phyloP scores from a whole-genome alignment of 2,329 filamentous ascomycete genomes.

The Epichloe baconii region DNA sequence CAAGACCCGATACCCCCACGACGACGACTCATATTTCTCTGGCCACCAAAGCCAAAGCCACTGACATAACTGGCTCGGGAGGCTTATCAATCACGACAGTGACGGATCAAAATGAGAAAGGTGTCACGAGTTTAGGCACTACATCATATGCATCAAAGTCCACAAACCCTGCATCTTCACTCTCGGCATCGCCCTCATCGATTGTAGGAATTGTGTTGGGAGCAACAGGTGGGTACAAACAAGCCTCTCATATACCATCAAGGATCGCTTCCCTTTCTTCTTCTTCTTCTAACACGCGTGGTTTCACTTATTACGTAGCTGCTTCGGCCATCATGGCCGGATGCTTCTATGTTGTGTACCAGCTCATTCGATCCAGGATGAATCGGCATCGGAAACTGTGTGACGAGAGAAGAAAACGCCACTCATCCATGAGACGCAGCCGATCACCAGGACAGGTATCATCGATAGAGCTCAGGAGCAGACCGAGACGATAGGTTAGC shows the following conservation, averaged over 20 bases:
- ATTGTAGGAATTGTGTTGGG: constrained; percentile 7
- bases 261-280: neutral
- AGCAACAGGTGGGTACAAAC: constrained; percentile 6
- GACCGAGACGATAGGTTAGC: neutral
- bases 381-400: neutral
- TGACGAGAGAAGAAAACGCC: neutral
- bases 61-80: neutral
- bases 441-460: neutral
- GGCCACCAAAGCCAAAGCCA: neutral
- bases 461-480: neutral
- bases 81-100: neutral
- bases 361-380: neutral
- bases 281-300: neutral
- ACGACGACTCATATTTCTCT: neutral
- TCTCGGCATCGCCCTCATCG: neutral
- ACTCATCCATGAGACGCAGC: neutral
- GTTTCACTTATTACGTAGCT: neutral
- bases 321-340: constrained; percentile 1
- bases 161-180: neutral
- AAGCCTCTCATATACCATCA: neutral
- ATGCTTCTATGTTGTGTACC: neutral
- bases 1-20: neutral
- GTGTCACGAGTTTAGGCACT: neutral
- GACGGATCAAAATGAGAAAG: neutral
- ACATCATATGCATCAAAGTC: neutral